Conservation (phyloP, 2,329 filamentous ascomycete genomes). For the Thelonectria olida region DNA sequence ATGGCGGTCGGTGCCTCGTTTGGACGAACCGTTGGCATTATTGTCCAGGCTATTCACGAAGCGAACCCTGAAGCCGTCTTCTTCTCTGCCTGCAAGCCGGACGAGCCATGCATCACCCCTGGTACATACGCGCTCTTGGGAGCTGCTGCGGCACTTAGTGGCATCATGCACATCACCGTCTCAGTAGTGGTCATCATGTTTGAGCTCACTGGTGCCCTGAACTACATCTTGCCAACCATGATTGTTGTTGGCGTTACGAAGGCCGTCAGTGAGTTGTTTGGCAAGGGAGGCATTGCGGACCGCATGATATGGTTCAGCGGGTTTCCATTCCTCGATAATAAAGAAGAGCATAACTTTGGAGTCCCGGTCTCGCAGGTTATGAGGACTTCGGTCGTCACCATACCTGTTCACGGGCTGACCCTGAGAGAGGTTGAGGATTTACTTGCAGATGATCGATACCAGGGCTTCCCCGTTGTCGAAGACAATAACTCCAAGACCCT, state of each 20-base stretch:
- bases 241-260: conserved; percentile 98
- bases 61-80: conserved; percentile 83
- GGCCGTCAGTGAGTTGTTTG: conserved; percentile 87
- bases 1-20: conserved; percentile 98
- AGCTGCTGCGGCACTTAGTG: conserved; percentile 88
- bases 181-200: conserved; percentile 99
- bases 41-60: conserved; percentile 90
- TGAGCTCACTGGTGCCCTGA: conserved; percentile 94
- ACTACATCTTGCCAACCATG: conserved; percentile 98
- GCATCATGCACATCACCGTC: conserved; percentile 98
- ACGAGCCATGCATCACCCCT: conserved; percentile 95
- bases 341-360: conserved; percentile 96
- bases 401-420: conserved; percentile 78
- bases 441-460: conserved; percentile 81
- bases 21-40: conserved; percentile 90
- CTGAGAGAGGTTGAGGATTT: conserved; percentile 81
- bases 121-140: conserved; percentile 97
- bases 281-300: conserved; percentile 96
- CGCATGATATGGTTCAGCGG: conserved; percentile 99
- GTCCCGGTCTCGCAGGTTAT: conserved; percentile 93
- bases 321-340: conserved; percentile 95
- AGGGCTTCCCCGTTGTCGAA: conserved; percentile 93
- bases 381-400: conserved; percentile 77
- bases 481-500: conserved; percentile 75
- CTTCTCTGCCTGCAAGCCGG: conserved; percentile 88